These are phyloP conservation scores for Microstegium vimineum DNA, from an alignment of 176 grass and related monocot species.

Conservation along the genomic window DNA sequence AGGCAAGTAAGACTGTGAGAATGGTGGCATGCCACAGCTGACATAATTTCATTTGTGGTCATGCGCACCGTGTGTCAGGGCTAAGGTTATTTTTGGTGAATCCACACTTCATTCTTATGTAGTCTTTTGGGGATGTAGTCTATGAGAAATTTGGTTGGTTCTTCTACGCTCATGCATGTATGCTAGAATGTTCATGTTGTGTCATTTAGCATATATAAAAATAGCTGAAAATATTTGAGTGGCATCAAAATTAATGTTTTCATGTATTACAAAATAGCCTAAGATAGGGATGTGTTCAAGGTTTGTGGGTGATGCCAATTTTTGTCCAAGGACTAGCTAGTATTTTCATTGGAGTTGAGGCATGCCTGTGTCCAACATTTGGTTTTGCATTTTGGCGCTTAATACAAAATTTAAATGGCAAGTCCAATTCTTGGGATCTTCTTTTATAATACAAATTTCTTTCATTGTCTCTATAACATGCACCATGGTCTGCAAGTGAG, in stretches of 20 bases:
- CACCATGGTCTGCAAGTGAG: background rate
- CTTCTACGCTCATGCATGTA: background rate
- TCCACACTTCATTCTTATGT: background rate
- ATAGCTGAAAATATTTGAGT: background rate
- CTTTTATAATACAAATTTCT: background rate
- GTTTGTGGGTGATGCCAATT: background rate
- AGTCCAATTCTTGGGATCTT: background rate
- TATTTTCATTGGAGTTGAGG: background rate
- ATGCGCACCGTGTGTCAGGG: background rate
- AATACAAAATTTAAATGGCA: background rate
- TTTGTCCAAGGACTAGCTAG: background rate
- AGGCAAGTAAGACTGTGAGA: background rate
- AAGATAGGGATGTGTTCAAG: background rate
- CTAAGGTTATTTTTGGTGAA: background rate
- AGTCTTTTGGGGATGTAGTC: background rate
- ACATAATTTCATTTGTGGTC: background rate
- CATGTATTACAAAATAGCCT: background rate
- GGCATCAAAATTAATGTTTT: background rate
- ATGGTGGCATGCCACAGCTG: background rate
- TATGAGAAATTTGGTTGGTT: background rate
- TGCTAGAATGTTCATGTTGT: background rate
- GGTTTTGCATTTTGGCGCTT: background rate
- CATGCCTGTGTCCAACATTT: background rate
- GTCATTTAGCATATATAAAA: background rate
- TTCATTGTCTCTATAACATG: background rate